These are phyloP conservation scores for Trichophyton benhamiae DNA, from an alignment of 2,329 filamentous ascomycete species.

Conservation along the genomic window DNA sequence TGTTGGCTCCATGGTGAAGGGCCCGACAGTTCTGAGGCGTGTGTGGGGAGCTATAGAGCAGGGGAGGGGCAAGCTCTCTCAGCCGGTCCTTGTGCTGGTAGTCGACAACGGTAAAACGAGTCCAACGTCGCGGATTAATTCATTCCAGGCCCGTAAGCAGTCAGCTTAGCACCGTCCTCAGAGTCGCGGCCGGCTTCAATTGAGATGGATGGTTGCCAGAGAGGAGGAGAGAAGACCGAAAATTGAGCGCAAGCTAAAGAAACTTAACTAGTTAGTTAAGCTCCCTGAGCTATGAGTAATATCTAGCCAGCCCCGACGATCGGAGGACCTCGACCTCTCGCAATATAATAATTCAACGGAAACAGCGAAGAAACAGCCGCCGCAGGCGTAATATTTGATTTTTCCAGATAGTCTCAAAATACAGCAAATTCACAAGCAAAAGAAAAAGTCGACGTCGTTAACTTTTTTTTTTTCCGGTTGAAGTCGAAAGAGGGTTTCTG, in stretches of 20 bases:
- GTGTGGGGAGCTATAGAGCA: slow-evolving; percentile 2
- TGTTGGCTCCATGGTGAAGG: slow-evolving; percentile 31
- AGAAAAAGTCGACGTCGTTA: background rate
- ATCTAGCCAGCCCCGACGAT: background rate
- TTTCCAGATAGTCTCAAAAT: background rate
- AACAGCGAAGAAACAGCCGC: too few species aligned
- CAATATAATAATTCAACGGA: background rate
- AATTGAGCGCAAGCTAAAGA: background rate
- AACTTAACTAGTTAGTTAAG: background rate
- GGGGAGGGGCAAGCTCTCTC: slow-evolving; percentile 2
- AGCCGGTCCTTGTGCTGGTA: background rate
- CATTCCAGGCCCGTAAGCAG: background rate
- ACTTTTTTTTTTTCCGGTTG: background rate
- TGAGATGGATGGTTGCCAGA: background rate
- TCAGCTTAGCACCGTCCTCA: background rate
- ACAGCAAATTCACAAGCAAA: background rate
- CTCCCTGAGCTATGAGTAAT: background rate
- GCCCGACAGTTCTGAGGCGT: background rate
- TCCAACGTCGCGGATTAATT: background rate
- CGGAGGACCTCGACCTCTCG: background rate
- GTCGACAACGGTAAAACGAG: background rate
- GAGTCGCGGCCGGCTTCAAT: background rate
- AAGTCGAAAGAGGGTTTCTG: background rate
- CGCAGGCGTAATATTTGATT: background rate
- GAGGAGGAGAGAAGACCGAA: background rate